Base-by-base conservation (phyloP, 1,284 basidiomycete species). In the Schizophyllum amplum region DNA sequence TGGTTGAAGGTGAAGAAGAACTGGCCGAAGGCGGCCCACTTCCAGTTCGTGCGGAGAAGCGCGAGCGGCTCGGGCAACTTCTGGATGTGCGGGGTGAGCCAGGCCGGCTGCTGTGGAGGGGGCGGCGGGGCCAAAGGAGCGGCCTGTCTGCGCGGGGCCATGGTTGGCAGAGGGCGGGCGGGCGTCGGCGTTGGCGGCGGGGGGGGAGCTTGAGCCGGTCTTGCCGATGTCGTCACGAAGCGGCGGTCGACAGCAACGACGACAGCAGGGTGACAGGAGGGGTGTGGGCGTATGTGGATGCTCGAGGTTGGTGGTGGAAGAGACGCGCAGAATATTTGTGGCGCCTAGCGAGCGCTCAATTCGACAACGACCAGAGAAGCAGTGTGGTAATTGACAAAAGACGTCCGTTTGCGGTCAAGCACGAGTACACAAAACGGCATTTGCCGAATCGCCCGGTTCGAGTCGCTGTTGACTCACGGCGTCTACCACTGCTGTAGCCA, bases 1-100 rank as follows among this genome's bases (percentile, higher is more conserved):
- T 76, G 75, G 55, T 77, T 75, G 71, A 91, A 92, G 23, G 86
- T 90, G 67, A 78, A 84, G 75, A 88, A 86, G 76, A 91, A 90
- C 68, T 92, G 88, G 69, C 81, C 80, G 68, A 90, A 85, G 23
- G 84, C 85, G 11, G 89, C 90, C 89, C 89, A 92, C 75, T 87
- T 89, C 88, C 89, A 90, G 57, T 88, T 78, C 53, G 75, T 81
- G 57, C 88, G 78, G 55, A 83, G 75, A 48, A 74, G 67, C 42
- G 69, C 63, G 61, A 80, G 68, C 60, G 81, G 72, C 60, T 77
- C 72, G 58, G 71, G 64, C 33, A 42, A 9, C 17, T 42, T 42
- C 33, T 42, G 33, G 7, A 42, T 42, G 17, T 42, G 33, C 13
- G 33, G 33, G 11, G 17, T 42, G 17, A 42, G 33, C 33, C 33